Percentiles rank a stretch among this genome's conserved stretches.
Evolutionary conservation across 2,329 filamentous ascomycete genomes (phyloP).

Genomic region (Cryphonectria japonica): DNA sequence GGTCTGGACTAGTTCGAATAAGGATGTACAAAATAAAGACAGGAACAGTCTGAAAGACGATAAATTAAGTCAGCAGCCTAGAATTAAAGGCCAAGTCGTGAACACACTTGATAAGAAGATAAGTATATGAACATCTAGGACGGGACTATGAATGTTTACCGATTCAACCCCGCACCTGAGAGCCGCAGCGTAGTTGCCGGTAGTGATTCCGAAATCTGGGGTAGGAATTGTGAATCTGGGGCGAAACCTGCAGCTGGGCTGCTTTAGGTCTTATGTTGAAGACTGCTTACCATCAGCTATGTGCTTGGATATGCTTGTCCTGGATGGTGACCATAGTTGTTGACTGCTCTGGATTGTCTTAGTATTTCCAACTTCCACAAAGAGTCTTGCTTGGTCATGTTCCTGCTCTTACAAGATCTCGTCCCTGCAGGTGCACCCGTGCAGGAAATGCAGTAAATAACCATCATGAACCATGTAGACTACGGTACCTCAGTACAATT

Average conservation of each 20-base stretch:
- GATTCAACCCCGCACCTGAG: constrained; percentile 16
- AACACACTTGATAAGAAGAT: neutral
- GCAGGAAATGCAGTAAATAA: no score
- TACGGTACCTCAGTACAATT: no score
- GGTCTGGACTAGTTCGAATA: neutral
- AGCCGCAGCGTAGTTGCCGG: neutral
- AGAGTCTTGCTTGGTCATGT: no score
- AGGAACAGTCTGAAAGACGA: neutral
- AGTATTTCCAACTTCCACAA: no score
- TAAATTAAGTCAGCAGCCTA: neutral
- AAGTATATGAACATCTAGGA: no score
- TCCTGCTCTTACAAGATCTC: no score
- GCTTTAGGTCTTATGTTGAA: neutral
- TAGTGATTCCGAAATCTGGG: constrained; percentile 16
- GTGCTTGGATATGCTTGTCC: no score
- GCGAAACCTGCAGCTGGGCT: neutral
- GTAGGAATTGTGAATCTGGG: constrained; percentile 1
- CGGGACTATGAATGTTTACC: neutral
- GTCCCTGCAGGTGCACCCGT: no score
- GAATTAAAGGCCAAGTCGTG: neutral
- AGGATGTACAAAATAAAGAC: neutral
- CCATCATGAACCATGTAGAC: no score
- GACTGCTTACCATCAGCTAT: neutral
- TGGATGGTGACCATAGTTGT: neutral
- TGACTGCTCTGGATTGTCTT: no score